Percentiles rank a stretch among this genome's conserved stretches.
Evolutionary conservation across 2,329 filamentous ascomycete genomes (phyloP).

Genomic region (Trichoderma koningiopsis): DNA sequence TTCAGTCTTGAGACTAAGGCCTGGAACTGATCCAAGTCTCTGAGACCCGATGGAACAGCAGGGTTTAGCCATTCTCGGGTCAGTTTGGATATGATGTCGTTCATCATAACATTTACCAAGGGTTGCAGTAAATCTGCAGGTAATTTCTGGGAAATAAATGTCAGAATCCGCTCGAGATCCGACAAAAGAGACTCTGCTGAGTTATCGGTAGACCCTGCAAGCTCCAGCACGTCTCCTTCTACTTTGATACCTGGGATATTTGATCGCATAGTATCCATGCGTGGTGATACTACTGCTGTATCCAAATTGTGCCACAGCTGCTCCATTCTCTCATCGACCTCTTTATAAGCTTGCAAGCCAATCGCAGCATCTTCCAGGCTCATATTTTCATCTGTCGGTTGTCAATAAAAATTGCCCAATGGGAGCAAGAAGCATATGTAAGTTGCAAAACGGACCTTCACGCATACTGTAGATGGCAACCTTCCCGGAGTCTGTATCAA

Average conservation of each 20-base stretch:
- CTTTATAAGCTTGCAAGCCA: slow-evolving; percentile 61
- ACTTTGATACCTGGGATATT: slow-evolving; percentile 45
- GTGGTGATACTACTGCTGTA: slow-evolving; percentile 60
- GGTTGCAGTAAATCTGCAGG: slow-evolving; percentile 58
- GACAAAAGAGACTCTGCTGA: slow-evolving; percentile 54
- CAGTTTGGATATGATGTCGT: slow-evolving; percentile 66
- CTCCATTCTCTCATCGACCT: slow-evolving; percentile 61
- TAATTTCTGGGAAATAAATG: slow-evolving; percentile 55
- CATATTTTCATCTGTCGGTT: slow-evolving; percentile 51
- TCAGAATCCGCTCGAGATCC: slow-evolving; percentile 56
- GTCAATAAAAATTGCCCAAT: slow-evolving; percentile 28
- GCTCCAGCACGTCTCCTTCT: slow-evolving; percentile 46
- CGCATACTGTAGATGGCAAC: slow-evolving; percentile 59
- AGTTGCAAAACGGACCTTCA: slow-evolving; percentile 46
- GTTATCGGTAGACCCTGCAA: slow-evolving; percentile 47
- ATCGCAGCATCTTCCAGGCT: slow-evolving; percentile 56
- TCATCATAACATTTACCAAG: slow-evolving; percentile 71
- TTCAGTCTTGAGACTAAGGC: slow-evolving; percentile 65
- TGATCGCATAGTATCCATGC: slow-evolving; percentile 50
- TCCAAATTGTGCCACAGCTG: slow-evolving; percentile 66
- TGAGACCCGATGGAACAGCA: slow-evolving; percentile 73
- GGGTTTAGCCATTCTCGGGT: slow-evolving; percentile 74
- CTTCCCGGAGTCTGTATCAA: slow-evolving; percentile 58
- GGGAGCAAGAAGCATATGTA: neutral
- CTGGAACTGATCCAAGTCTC: slow-evolving; percentile 72